Evolutionary conservation across 1,139 yeast species (phyloP), one percentile per base, ranked within the genome.

Genomic region (Torulaspora globosa): DNA sequence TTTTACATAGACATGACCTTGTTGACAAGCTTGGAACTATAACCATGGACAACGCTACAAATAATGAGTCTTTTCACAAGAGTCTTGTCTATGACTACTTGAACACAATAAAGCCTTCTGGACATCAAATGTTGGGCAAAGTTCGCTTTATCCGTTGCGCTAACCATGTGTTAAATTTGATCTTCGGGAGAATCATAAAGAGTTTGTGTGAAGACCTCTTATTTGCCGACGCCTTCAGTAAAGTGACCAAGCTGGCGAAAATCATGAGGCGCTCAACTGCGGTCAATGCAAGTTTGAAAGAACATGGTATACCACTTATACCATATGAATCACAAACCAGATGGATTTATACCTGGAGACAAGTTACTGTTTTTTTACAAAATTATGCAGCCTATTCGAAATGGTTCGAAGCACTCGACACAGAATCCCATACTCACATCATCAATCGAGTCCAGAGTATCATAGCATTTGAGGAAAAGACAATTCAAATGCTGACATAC

Each of bases 21-120:
- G 35, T 32, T 11, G 35, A 32, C n/a, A 32, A 32, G 19, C 35
- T 32, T 12, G 35, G 35, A 12, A 32, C 19, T 12, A 14, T 32
- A 6, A 32, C 35, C 11, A 12, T 32, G 35, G 11, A 32, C 23
- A 32, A 32, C 19, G 35, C 35, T 12, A 16, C 34, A 5, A 32
- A 32, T 5, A 15, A 32, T 15, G 19, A n/a, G 9, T 5, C 14
- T 14, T 12, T 32, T 2, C 8, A 32, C 19, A 7, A 11, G 12
- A 32, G 19, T 11, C 29, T 11, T 11, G 5, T 26, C n/a, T 26
- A n/a, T 10, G 29, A 26, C 12, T n/a, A 26, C 12, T 10, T 26
- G 12, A 26, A 26, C 29, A n/a, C 3, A 11, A 11, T 26, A 26
- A 26, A 26, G 12, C 29, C 29, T n/a, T 11, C 29, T 26, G 12